A percentile compares a stretch with the other conserved stretches of the same genome.
Conservation (phyloP, 2,329 filamentous ascomycete genomes). For the Hymenoscyphus linearis region DNA sequence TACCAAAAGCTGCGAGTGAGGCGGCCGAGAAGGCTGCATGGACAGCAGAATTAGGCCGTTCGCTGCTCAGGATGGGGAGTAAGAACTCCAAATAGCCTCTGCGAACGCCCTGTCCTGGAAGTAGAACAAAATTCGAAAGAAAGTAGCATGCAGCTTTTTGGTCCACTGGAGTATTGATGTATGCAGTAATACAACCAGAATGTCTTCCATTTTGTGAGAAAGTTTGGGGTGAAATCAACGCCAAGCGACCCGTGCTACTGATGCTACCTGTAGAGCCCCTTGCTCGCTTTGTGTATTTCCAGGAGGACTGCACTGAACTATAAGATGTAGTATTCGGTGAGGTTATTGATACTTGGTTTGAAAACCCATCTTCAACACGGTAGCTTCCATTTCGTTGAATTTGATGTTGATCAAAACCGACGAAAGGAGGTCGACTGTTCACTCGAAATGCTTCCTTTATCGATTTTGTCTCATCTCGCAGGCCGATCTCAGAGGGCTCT, state of each 20-base stretch:
- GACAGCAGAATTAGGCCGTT: constrained; percentile 27
- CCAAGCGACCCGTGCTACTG: neutral
- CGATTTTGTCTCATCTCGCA: constrained; percentile 66
- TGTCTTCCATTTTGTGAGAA: neutral
- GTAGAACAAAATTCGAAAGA: constrained; percentile 53
- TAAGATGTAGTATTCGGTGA: constrained; percentile 1
- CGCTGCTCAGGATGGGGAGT: constrained; percentile 45
- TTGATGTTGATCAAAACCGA: constrained; percentile 9
- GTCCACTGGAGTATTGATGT: constrained; percentile 43
- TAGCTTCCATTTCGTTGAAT: neutral
- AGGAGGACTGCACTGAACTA: constrained; percentile 50
- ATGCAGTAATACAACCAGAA: constrained; percentile 29
- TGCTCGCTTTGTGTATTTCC: constrained; percentile 44
- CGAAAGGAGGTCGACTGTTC: constrained; percentile 39
- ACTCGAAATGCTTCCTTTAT: constrained; percentile 52
- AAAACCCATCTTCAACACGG: neutral
- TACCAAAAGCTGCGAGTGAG: constrained; percentile 50
- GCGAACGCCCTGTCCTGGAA: constrained; percentile 45
- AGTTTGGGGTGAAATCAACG: neutral
- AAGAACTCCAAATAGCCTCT: constrained; percentile 55
- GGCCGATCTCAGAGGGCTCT: constrained; percentile 55
- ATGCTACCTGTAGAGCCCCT: constrained; percentile 11
- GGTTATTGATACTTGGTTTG: neutral
- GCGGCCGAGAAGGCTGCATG: constrained; percentile 46
- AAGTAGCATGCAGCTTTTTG: constrained; percentile 54